These are phyloP conservation scores for Hymenoscyphus scutula DNA, from an alignment of 2,329 filamentous ascomycete genomes.

Conservation along the genomic window DNA sequence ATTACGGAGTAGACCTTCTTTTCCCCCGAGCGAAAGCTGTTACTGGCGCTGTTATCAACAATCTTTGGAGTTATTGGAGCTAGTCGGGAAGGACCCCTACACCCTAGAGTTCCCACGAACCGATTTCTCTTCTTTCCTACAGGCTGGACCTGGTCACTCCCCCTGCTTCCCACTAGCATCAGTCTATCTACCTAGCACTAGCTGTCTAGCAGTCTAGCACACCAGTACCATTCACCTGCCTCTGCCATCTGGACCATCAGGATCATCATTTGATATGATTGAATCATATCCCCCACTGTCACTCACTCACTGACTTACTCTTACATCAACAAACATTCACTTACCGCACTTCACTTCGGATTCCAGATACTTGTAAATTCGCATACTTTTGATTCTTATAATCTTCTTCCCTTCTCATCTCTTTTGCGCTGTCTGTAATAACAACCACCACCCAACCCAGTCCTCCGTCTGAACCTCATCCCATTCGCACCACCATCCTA, in stretches of 20 bases:
- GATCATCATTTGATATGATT: slow-evolving; percentile 5
- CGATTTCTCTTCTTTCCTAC: not conserved
- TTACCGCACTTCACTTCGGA: not conserved
- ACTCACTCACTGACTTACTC: not conserved
- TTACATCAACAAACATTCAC: slow-evolving; percentile 2
- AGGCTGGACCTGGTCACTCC: not conserved
- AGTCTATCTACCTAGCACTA: too few relatives aligned
- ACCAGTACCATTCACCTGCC: not conserved
- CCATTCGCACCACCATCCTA: not conserved
- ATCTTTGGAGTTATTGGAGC: not conserved
- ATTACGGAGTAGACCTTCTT: not conserved
- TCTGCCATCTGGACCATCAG: not conserved
- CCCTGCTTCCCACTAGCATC: not conserved
- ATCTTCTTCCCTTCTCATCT: not conserved
- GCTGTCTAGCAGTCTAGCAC: too few relatives aligned
- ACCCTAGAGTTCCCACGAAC: not conserved
- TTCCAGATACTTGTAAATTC: not conserved
- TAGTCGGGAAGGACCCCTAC: not conserved
- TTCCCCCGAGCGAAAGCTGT: not conserved
- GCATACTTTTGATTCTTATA: not conserved
- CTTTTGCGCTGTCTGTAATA: not conserved
- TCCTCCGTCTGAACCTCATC: not conserved
- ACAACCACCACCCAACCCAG: not conserved
- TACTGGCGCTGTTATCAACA: not conserved
- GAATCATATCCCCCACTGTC: not conserved